Percentiles rank a stretch among this genome's conserved stretches.
phyloP scores from a whole-genome alignment of 108 stramenopile genomes.

The Pelagomonas calceolata region DNA sequence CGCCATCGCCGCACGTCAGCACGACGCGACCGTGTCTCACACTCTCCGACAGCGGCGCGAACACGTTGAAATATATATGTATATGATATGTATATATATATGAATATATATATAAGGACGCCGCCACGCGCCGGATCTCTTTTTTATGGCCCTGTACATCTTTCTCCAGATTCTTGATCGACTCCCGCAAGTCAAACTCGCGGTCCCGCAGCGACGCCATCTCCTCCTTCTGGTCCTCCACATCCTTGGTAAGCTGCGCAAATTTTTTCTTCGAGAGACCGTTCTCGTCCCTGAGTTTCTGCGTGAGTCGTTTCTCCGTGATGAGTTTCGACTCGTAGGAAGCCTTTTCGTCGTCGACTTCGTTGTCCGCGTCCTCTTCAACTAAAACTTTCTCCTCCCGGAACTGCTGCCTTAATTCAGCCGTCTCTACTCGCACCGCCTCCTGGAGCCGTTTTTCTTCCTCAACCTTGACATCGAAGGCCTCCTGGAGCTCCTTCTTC shows the following conservation, averaged over 20 bases:
- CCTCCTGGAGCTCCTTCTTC: conserved; percentile 30
- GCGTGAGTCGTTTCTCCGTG: conserved; percentile 29
- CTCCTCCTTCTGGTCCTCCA: conserved; percentile 33
- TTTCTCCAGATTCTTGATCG: conserved; percentile 40
- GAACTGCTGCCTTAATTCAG: conserved; percentile 30
- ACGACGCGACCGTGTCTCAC: too few species aligned
- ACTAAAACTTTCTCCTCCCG: conserved; percentile 31
- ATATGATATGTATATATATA: too few species aligned
- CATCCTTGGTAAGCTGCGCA: conserved; percentile 26
- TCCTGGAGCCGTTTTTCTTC: conserved; percentile 30
- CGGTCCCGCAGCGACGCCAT: conserved; percentile 30
- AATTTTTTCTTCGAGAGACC: conserved; percentile 46
- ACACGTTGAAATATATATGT: too few species aligned
- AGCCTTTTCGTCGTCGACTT: conserved; percentile 7
- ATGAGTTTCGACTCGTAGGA: conserved; percentile 32
- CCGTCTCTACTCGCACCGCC: too few species aligned
- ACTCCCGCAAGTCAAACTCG: conserved; percentile 29
- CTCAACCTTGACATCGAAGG: conserved; percentile 38
- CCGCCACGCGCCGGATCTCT: too few species aligned
- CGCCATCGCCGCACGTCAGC: too few species aligned
- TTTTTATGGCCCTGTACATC: conserved; percentile 51
- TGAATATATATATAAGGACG: too few species aligned
- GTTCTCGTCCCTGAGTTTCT: conserved; percentile 41
- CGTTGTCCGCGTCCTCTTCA: conserved; percentile 21
- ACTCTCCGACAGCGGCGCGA: too few species aligned